A percentile compares a stretch with the other conserved stretches of the same genome.
Conservation (phyloP, 2,329 filamentous ascomycete genomes). For the Fusarium hostae region DNA sequence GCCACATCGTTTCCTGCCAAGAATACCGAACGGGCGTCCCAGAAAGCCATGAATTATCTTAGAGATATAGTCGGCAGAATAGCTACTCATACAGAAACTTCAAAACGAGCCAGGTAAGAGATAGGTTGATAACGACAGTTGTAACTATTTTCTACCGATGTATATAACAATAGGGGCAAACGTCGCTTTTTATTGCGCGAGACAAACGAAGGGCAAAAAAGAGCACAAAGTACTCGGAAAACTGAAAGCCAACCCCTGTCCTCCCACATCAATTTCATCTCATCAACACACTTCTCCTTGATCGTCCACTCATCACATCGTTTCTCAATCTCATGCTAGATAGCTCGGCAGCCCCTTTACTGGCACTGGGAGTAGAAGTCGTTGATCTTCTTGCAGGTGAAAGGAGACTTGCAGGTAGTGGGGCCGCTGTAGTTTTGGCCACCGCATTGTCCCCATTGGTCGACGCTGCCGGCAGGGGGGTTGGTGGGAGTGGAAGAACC, state of each 20-base stretch:
- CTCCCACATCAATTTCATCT: background rate
- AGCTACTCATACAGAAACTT: background rate
- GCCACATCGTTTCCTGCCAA: background rate
- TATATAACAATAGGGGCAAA: constrained; percentile 26
- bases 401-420: constrained; percentile 50
- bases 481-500: constrained; percentile 4
- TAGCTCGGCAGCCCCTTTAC: constrained; percentile 35
- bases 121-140: constrained; percentile 31
- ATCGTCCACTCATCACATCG: background rate
- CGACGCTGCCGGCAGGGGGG: constrained; percentile 23
- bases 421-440: constrained; percentile 51
- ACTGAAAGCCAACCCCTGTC: constrained; percentile 11
- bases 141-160: constrained; percentile 23
- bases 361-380: constrained; percentile 56
- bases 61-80: background rate
- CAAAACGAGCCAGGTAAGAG: background rate
- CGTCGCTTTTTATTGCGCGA: constrained; percentile 22
- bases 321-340: background rate
- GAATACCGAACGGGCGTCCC: background rate
- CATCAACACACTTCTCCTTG: background rate
- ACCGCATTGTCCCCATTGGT: constrained; percentile 53
- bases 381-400: constrained; percentile 53
- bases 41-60: background rate
- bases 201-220: constrained; percentile 27
- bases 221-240: constrained; percentile 10